A percentile compares a stretch with the other conserved stretches of the same genome.
Evolutionary conservation across 805 yeast genomes (phyloP).

Genomic region (Yarrowia keelungensis): DNA sequence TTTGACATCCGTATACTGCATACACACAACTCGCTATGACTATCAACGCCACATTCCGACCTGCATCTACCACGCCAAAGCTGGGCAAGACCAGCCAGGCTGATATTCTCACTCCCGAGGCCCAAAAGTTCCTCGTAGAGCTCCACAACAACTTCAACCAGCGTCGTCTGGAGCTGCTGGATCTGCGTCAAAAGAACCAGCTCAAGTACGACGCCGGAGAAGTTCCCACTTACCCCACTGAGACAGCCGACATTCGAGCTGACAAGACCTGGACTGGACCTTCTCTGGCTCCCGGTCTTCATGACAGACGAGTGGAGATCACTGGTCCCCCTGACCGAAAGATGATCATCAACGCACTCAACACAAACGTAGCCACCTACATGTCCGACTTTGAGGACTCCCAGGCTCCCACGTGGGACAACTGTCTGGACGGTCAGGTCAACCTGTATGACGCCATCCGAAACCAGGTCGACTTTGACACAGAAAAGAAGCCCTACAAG

Average conservation of each 20-base stretch:
- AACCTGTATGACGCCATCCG: constrained; percentile 72
- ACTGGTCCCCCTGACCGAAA: constrained; percentile 78
- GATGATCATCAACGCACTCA: constrained; percentile 75
- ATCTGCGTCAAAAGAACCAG: constrained; percentile 60
- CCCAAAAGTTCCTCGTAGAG: constrained; percentile 68
- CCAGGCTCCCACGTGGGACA: constrained; percentile 71
- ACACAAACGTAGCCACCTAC: constrained; percentile 70
- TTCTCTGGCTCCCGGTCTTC: constrained; percentile 67
- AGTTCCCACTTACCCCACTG: constrained; percentile 67
- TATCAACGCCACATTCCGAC: neutral
- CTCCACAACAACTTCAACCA: constrained; percentile 65
- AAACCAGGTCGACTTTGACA: constrained; percentile 55
- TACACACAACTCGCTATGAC: constrained; percentile 10
- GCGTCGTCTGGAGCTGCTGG: constrained; percentile 60
- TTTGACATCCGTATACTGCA: no score
- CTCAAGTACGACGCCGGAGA: constrained; percentile 61
- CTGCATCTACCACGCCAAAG: neutral
- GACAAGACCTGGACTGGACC: constrained; percentile 75
- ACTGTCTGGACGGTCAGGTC: constrained; percentile 69
- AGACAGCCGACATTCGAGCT: constrained; percentile 63
- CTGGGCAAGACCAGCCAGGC: neutral
- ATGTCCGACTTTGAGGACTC: constrained; percentile 80
- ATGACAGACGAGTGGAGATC: constrained; percentile 73
- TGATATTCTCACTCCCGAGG: constrained; percentile 59
- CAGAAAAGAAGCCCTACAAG: constrained; percentile 54